A percentile compares a stretch with the other conserved stretches of the same genome.
phyloP scores from a whole-genome alignment of 768 basidiomycete species.

The Lactarius sp. region DNA sequence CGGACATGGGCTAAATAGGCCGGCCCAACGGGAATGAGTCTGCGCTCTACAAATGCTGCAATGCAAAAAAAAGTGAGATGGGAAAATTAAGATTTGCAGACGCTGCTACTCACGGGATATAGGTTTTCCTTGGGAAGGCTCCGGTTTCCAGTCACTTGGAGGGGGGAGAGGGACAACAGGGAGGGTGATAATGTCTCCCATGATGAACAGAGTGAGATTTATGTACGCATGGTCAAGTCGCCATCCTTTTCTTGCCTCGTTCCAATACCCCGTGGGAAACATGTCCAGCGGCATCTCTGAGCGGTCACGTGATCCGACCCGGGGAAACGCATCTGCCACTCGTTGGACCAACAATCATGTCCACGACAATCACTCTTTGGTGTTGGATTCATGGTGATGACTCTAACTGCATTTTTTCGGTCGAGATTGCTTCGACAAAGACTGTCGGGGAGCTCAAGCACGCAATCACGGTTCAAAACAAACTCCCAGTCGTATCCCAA shows the following conservation, averaged over 20 bases:
- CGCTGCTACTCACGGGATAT: conserved; percentile 32
- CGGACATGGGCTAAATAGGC: conserved; percentile 83
- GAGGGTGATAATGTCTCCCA: conserved; percentile 32
- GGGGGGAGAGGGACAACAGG: conserved; percentile 41
- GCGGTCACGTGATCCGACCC: too few species aligned
- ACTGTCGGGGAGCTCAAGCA: too few species aligned
- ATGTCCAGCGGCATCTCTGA: too few species aligned
- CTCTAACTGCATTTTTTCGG: too few species aligned
- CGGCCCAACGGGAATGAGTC: conserved; percentile 78
- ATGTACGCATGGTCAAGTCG: conserved; percentile 1
- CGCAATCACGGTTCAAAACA: too few species aligned
- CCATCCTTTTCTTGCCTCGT: conserved; percentile 1
- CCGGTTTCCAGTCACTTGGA: conserved; percentile 43
- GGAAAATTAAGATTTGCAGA: conserved; percentile 4
- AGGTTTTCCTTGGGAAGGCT: conserved; percentile 34
- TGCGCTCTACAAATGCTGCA: conserved; percentile 41
- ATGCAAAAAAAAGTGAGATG: not conserved
- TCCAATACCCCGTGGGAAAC: conserved; percentile 24
- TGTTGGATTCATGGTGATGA: too few species aligned
- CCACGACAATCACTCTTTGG: too few species aligned
- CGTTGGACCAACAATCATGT: too few species aligned
- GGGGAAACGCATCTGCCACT: too few species aligned
- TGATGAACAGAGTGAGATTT: conserved; percentile 11
- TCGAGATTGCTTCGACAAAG: too few species aligned
- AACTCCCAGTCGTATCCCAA: too few species aligned